A percentile compares a stretch with the other conserved stretches of the same genome.
phyloP scores from a whole-genome alignment of 768 basidiomycete species.

The Psilocybe subaeruginosa region DNA sequence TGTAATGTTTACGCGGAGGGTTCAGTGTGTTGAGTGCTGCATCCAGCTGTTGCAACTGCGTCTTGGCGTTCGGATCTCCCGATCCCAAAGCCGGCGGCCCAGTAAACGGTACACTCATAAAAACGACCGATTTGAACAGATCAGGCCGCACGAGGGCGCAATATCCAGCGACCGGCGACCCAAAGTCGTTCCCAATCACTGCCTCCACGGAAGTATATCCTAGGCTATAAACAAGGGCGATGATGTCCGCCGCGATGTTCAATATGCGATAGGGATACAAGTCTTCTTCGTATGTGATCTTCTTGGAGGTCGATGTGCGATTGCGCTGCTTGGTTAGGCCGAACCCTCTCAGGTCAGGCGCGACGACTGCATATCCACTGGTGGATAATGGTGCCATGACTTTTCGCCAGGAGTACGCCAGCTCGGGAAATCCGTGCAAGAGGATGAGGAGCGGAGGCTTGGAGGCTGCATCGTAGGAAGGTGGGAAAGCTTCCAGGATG shows the following conservation, averaged over 20 bases:
- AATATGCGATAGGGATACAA: slow-evolving; percentile 51
- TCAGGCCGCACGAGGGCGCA: slow-evolving; percentile 59
- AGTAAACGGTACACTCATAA: slow-evolving; percentile 63
- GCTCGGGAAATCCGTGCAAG: slow-evolving; percentile 69
- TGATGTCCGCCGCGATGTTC: slow-evolving; percentile 54
- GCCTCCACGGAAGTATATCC: slow-evolving; percentile 48
- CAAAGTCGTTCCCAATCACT: slow-evolving; percentile 67
- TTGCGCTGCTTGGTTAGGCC: slow-evolving; percentile 40
- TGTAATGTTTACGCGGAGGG: slow-evolving; percentile 63
- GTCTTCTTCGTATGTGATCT: slow-evolving; percentile 49
- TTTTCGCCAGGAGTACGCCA: slow-evolving; percentile 69
- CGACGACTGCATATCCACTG: slow-evolving; percentile 62
- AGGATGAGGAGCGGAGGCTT: slow-evolving; percentile 54
- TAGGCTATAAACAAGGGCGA: slow-evolving; percentile 52
- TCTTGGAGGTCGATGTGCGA: slow-evolving; percentile 2
- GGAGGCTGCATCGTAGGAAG: slow-evolving; percentile 11
- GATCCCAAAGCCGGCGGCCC: slow-evolving; percentile 41
- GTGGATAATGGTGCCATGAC: slow-evolving; percentile 51
- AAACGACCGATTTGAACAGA: slow-evolving; percentile 54
- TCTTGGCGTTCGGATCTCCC: slow-evolving; percentile 8
- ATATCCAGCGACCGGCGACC: slow-evolving; percentile 54
- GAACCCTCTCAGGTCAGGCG: slow-evolving; percentile 62
- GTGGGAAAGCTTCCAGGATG: slow-evolving; percentile 49
- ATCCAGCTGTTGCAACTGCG: slow-evolving; percentile 19
- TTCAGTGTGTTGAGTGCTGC: slow-evolving; percentile 38